phyloP scores from a whole-genome alignment of 805 yeast genomes.

The Spathaspora sp. region DNA sequence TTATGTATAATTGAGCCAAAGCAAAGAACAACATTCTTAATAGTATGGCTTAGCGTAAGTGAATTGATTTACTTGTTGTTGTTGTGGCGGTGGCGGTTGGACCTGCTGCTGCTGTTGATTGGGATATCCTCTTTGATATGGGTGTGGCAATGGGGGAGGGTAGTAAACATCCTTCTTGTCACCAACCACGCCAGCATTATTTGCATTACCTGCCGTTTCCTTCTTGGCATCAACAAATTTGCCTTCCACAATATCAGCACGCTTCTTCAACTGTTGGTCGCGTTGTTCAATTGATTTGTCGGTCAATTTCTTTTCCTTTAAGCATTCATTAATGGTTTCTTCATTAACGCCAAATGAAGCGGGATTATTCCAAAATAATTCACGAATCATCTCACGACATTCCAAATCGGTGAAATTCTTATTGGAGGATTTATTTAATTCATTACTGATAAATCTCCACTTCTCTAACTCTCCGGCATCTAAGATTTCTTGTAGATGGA shows the following conservation, averaged over 20 bases:
- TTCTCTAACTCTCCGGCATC: conserved; percentile 72
- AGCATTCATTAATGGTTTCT: conserved; percentile 37
- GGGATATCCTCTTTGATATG: conserved; percentile 1
- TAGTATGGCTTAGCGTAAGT: conserved; percentile 1
- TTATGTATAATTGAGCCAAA: background rate
- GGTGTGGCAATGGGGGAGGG: conserved; percentile 1
- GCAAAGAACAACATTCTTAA: background rate
- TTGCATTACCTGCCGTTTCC: background rate
- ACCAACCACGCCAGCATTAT: background rate
- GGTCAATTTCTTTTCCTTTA: conserved; percentile 33
- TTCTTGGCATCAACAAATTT: conserved; percentile 2
- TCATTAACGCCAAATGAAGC: conserved; percentile 53
- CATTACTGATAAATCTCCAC: conserved; percentile 62
- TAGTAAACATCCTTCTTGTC: conserved; percentile 2
- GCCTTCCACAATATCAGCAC: conserved; percentile 6
- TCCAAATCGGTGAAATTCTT: conserved; percentile 49
- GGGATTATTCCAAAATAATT: conserved; percentile 54
- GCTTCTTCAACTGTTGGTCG: conserved; percentile 9
- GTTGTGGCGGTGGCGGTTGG: conserved; percentile 1
- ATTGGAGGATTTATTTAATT: conserved; percentile 53
- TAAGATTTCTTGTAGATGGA: conserved; percentile 46
- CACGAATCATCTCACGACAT: conserved; percentile 51
- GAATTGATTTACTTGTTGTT: conserved; percentile 2
- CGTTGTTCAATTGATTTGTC: conserved; percentile 25
- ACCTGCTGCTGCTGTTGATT: conserved; percentile 2